Base-by-base conservation (phyloP, 108 stramenopile species). In the Conticribra guillardii region DNA sequence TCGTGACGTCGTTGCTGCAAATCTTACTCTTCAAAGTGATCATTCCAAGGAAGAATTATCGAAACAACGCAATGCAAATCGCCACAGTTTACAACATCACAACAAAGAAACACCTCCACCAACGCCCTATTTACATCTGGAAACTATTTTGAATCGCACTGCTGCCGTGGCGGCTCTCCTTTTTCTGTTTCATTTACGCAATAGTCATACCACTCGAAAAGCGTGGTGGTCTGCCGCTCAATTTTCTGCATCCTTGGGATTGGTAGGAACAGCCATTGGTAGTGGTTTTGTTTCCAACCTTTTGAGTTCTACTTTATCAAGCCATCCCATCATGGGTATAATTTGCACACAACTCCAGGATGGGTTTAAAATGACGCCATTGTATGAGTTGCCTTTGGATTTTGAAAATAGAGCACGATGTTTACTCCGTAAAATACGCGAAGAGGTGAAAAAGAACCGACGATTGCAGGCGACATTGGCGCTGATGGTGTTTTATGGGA, bases 391-490 rank as follows among this genome's bases (percentile, higher is more conserved):
- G 11, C 1, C 37, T 41, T 41, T 5, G 5, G 11, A 9, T 41
- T 5, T 41, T 11, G 37, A 68, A 44, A 17, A 54, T 26, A 67
- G 55, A 44, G 1, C 22, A 14, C 49, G 24, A 3, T 46, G 30
- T 0, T 18, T 60, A 45, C 46, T 61, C 19, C 19, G 54, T 17
- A 54, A 33, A 52, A 14, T 71, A 14, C 19, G 52, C 51, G 59
- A 71, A 51, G 67, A 65, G 9, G 56, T 79, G 26, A 65, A 62
- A 56, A 60, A 32, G 19, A 79, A 79, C 31, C 71, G 64, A 61
- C 69, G 45, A 16, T 67, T 77, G 49, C 67, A 69, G 33, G 26
- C 57, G 11, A 17, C 53, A 2, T n/a, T 79, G 51, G 77, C 65
- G n/a, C 28, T 79, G 16, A 66, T 54, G 27, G 46, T 71, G 45